phyloP scores from a whole-genome alignment of 1,284 basidiomycete genomes.

The Gymnopus androsaceus region DNA sequence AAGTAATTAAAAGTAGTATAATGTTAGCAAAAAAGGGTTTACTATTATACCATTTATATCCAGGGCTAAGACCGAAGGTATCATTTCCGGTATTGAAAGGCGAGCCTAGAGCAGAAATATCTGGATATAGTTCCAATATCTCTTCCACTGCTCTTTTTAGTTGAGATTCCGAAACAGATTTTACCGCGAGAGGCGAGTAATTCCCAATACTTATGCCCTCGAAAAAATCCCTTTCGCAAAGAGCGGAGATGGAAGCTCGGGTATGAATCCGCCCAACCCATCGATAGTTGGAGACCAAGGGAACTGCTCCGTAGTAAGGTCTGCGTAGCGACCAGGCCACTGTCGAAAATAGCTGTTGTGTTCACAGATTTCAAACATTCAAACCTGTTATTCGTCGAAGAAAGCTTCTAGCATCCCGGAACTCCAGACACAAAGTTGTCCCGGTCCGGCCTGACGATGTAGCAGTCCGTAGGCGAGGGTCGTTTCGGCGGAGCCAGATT shows the following conservation, averaged over 20 bases:
- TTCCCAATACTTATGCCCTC: constrained; percentile 23
- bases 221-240: constrained; percentile 35
- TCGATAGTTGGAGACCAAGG: constrained; percentile 45
- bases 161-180: constrained; percentile 16
- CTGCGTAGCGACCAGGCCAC: constrained; percentile 30
- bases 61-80: constrained; percentile 46
- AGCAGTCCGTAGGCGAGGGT: constrained; percentile 31
- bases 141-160: constrained; percentile 30
- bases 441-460: constrained; percentile 40
- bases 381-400: constrained; percentile 38
- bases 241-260: constrained; percentile 41
- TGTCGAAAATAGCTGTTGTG: constrained; percentile 37
- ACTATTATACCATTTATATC: too few relatives aligned
- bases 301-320: constrained; percentile 30
- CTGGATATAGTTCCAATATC: constrained; percentile 49
- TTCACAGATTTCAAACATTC: constrained; percentile 41
- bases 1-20: too few relatives aligned
- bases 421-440: constrained; percentile 41
- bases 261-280: constrained; percentile 44
- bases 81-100: constrained; percentile 53
- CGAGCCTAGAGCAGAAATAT: constrained; percentile 48
- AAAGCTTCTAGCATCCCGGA: constrained; percentile 34
- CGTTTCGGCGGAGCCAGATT: constrained; percentile 43
- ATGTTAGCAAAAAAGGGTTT: too few relatives aligned
- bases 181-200: constrained; percentile 33